A percentile compares a stretch with the other conserved stretches of the same genome.
phyloP scores from a whole-genome alignment of 257 asterid species.

The Rehmannia glutinosa region DNA sequence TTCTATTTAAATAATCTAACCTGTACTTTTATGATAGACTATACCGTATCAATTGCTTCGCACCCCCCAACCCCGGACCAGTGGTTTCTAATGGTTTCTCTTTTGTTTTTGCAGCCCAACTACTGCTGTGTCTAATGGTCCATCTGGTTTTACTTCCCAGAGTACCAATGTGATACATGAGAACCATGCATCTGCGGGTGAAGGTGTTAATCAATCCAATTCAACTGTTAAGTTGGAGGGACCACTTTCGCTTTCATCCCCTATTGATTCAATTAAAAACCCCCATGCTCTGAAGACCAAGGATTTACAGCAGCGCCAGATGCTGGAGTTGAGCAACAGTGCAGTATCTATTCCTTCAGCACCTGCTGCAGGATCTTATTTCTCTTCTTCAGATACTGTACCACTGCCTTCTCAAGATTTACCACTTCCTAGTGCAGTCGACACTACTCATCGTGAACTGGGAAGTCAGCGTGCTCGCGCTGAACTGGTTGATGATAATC shows the following conservation, averaged over 20 bases:
- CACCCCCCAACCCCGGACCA: not conserved
- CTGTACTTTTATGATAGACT: conserved; percentile 1
- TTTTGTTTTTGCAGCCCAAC: conserved; percentile 48
- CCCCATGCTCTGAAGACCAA: conserved; percentile 20
- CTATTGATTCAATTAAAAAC: conserved; percentile 29
- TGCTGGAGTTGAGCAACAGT: conserved; percentile 24
- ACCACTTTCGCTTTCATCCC: conserved; percentile 25
- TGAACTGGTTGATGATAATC: conserved; percentile 31
- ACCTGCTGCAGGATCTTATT: conserved; percentile 35
- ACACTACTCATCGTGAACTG: conserved; percentile 30
- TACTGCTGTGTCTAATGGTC: conserved; percentile 41
- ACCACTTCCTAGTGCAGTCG: conserved; percentile 33
- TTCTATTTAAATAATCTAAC: not conserved
- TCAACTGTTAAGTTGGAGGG: conserved; percentile 36
- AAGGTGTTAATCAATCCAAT: conserved; percentile 19
- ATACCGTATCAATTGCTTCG: not conserved
- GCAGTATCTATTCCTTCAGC: conserved; percentile 29
- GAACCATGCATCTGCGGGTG: conserved; percentile 24
- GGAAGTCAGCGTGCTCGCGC: conserved; percentile 29
- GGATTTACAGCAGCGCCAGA: conserved; percentile 31
- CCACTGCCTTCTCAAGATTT: conserved; percentile 45
- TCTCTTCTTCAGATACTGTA: conserved; percentile 47
- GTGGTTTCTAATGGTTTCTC: conserved; percentile 13
- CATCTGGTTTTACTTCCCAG: conserved; percentile 37
- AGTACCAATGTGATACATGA: conserved; percentile 30